Base-by-base conservation (phyloP, 495 filamentous ascomycete species). In the Clavariopsis aquatica region DNA sequence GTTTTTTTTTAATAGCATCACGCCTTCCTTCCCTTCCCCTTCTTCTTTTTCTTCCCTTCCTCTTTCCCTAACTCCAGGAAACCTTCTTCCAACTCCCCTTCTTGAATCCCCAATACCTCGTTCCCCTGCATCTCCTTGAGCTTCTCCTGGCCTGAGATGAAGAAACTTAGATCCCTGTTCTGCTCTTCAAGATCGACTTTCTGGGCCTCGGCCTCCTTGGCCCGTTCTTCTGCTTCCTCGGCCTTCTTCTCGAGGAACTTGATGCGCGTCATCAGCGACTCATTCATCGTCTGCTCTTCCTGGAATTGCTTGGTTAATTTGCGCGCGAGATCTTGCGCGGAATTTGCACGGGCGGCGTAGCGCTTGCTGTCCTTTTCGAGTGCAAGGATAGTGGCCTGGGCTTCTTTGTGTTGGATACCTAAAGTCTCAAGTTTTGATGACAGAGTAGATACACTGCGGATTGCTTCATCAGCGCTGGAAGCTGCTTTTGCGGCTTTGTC, bases 101-200 rank as follows among this genome's bases (percentile, higher is more conserved):
- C 81, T 72, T 84, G 54, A 27, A 66, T 52, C 49, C 73, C 79
- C 36, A 81, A 79, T 17, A 88, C 75, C 75, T 85, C 82, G 20
- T 87, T 87, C 55, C 82, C 84, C 65, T 82, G 80, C 74, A 87
- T 75, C 74, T 89, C 85, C 78, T 85, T 85, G 68, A 98, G 75
- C 72, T 91, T 92, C 78, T 94, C 86, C 71, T 88, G 83, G 2
- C 89, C 87, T 49, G 85, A 88, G 52, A 98, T 92, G 71, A 92
- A 95, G 78, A 96, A 95, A 26, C 82, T 86, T 71, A 98, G 71
- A 76, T 98, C 94, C n/a, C 90, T 80, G 73, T 96, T 93, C 79
- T 89, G 85, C 75, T 97, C 93, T 61, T 85, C 83, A 36, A 96
- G 71, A 57, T 89, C 86, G 53, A 66, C 65, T 54, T 84, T 85